Evolutionary conservation across 208 protist species (phyloP), one percentile per base, ranked within the genome.

Genomic region (Wallacemonas sp.): DNA sequence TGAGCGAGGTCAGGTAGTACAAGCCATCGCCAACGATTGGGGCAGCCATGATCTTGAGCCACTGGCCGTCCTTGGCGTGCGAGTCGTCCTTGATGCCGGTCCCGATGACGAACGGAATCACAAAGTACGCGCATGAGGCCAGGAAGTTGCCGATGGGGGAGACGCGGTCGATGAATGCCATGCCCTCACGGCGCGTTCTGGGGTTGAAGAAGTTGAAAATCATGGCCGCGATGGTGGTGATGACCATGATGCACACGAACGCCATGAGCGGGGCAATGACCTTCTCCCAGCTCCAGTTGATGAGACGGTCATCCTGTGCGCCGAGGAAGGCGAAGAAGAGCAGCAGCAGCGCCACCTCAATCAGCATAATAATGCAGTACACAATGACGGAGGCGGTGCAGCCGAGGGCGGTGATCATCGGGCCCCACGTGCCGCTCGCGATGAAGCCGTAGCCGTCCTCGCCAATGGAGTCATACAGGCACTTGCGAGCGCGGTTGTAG

Each of bases 391-490:
- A 70, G 55, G 64, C 74, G 46, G 64, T 76, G 23, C 79, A 71
- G 33, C 90, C 90, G 30, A 92, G 52, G 1, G 80, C 33, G 2
- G 83, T 74, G 19, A 94, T 78, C 30, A 96, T 76, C 1, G 90
- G 90, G 3, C 90, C 90, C 88, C 90, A 96, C 29, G 81, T 85
- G n/a, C 87, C 87, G 65, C 87, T 93, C 26, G 75, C 54, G 48
- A 96, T 88, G 65, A 92, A 96, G 32, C 84, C 87, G 26, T 93
- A 87, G 11, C 73, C 87, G 61, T 90, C 76, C 66, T 96, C 90
- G 63, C 90, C 90, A 27, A 85, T 66, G 4, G 70, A 58, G 70
- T 96, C 90, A 73, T 94, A 96, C 5, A 96, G 70, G 68, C 79
- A 85, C 60, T 94, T 93, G 55, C 87, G 85, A 23, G 76, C 78